These are phyloP conservation scores for Pleurotus salmoneostramineus DNA, from an alignment of 768 basidiomycete genomes.

Conservation along the genomic window DNA sequence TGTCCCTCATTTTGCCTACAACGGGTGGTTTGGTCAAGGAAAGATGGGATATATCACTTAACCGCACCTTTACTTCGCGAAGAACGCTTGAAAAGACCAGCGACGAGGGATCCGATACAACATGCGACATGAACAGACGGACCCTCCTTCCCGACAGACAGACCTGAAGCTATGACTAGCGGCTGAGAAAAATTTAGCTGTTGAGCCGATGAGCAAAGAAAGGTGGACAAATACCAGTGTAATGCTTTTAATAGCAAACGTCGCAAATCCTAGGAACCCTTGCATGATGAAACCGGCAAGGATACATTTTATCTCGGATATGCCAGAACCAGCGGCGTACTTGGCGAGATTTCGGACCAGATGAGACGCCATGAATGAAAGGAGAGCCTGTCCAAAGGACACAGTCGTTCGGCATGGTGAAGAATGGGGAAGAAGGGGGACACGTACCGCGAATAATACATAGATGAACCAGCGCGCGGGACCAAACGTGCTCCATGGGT, in stretches of 20 bases:
- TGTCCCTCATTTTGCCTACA: conserved; percentile 79
- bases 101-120: conserved; percentile 89
- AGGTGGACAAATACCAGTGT: conserved; percentile 63
- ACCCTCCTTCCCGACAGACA: conserved; percentile 97
- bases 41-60: background rate
- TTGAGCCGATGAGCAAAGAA: background rate
- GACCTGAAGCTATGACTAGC: conserved; percentile 91
- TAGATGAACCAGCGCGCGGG: conserved; percentile 81
- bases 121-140: conserved; percentile 98
- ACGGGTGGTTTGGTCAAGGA: background rate
- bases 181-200: conserved; percentile 50
- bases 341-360: conserved; percentile 86
- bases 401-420: background rate
- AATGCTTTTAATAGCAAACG: conserved; percentile 90
- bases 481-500: conserved; percentile 76
- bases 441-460: conserved; percentile 81
- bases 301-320: conserved; percentile 98
- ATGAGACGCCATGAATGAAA: conserved; percentile 85
- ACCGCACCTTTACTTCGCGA: conserved; percentile 76
- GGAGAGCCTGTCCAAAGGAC: conserved; percentile 53
- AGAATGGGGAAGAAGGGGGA: background rate
- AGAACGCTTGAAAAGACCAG: conserved; percentile 77
- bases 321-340: conserved; percentile 96
- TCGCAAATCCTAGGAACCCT: conserved; percentile 86
- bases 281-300: conserved; percentile 97